These are phyloP conservation scores for Hypsizygus ulmarius DNA, from an alignment of 1,284 basidiomycete genomes.

Conservation along the genomic window DNA sequence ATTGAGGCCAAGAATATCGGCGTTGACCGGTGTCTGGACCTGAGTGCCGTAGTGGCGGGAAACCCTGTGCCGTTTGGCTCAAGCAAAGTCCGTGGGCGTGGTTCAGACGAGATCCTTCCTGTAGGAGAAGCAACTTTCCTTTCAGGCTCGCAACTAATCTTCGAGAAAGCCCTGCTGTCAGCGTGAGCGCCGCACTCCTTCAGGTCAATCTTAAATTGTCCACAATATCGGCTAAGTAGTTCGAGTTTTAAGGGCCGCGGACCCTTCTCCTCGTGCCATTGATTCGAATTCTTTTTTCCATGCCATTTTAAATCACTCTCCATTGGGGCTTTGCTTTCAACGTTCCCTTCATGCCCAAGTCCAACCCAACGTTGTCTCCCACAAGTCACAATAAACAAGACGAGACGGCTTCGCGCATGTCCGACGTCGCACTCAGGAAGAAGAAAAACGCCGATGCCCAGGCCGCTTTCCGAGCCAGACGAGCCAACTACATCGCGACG, in stretches of 20 bases:
- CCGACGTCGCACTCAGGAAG: conserved; percentile 71
- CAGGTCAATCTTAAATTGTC: conserved; percentile 47
- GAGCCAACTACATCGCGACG: conserved; percentile 84
- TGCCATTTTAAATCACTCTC: conserved; percentile 49
- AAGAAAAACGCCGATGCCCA: conserved; percentile 84
- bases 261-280: conserved; percentile 62
- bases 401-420: conserved; percentile 30
- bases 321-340: conserved; percentile 28
- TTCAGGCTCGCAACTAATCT: conserved; percentile 34
- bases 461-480: conserved; percentile 67
- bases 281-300: conserved; percentile 60
- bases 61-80: conserved; percentile 19
- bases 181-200: conserved; percentile 41
- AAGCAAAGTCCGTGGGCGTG: conserved; percentile 14
- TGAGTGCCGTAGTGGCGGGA: conserved; percentile 21
- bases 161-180: conserved; percentile 41
- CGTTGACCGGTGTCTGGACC: conserved; percentile 21
- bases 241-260: conserved; percentile 47
- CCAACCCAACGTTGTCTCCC: conserved; percentile 34
- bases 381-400: conserved; percentile 39
- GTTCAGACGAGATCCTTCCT: conserved; percentile 36
- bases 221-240: conserved; percentile 45
- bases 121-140: conserved; percentile 33
- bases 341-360: conserved; percentile 45
- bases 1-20: conserved; percentile 23